Conservation (phyloP, 2,329 filamentous ascomycete species). For the Ophiocordyceps polyrhachis-furcata region DNA sequence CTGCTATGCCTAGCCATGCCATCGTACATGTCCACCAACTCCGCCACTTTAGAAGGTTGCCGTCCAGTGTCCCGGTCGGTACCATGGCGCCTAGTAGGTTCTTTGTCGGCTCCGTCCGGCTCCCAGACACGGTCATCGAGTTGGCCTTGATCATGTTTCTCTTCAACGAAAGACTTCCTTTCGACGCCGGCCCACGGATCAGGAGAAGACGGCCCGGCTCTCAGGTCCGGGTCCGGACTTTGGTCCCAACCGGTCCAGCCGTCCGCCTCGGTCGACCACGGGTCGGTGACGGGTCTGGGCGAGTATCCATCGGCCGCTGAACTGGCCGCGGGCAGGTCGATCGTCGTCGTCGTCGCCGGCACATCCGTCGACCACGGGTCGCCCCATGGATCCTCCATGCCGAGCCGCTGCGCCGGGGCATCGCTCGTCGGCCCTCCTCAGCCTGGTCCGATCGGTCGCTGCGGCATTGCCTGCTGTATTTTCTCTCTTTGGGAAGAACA, state of each 20-base stretch:
- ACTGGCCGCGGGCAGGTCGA: constrained; percentile 15
- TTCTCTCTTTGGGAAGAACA: no score
- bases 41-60: constrained; percentile 24
- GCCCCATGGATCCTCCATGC: constrained; percentile 46
- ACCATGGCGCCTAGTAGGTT: neutral
- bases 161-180: neutral
- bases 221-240: constrained; percentile 2
- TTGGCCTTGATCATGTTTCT: neutral
- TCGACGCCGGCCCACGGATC: constrained; percentile 7
- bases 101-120: neutral
- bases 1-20: constrained; percentile 13
- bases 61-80: constrained; percentile 2
- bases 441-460: neutral
- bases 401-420: constrained; percentile 8
- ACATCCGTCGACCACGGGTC: constrained; percentile 34
- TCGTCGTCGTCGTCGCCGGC: constrained; percentile 13
- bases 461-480: neutral
- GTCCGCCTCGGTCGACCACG: neutral
- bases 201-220: constrained; percentile 7
- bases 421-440: neutral
- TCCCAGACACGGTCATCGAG: neutral
- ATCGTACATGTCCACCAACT: constrained; percentile 31
- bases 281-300: neutral
- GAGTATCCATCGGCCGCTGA: constrained; percentile 8
- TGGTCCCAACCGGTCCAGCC: constrained; percentile 1